phyloP scores from a whole-genome alignment of 768 basidiomycete species.

The Collybiopsis confluens region DNA sequence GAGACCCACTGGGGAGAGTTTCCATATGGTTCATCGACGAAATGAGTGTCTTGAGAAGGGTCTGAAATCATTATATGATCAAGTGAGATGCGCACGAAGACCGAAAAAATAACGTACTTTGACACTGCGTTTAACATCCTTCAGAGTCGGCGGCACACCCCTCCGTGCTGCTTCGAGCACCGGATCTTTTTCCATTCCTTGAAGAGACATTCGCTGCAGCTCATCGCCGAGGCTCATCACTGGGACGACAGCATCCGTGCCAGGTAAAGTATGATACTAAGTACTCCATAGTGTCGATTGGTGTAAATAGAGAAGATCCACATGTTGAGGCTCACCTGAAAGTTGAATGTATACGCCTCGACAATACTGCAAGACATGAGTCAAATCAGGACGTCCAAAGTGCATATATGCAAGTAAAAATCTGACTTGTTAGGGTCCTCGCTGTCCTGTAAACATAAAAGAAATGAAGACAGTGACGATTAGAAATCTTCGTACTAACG shows the following conservation, averaged over 20 bases:
- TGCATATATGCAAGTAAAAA: slow-evolving; percentile 23
- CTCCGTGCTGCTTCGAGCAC: slow-evolving; percentile 52
- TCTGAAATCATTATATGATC: too few species aligned
- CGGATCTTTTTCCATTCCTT: slow-evolving; percentile 43
- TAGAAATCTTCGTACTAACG: slow-evolving; percentile 9
- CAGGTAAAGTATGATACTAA: slow-evolving; percentile 69
- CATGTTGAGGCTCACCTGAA: slow-evolving; percentile 63
- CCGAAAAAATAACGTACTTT: slow-evolving; percentile 42
- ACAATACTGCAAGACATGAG: slow-evolving; percentile 54
- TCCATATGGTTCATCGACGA: slow-evolving; percentile 81
- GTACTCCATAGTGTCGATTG: too few species aligned
- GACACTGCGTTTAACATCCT: slow-evolving; percentile 78
- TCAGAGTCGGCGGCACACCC: slow-evolving; percentile 66
- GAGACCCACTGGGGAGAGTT: slow-evolving; percentile 60
- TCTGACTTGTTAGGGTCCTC: slow-evolving; percentile 82
- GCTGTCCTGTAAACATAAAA: slow-evolving; percentile 51
- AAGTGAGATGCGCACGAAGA: too few species aligned
- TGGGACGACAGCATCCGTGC: slow-evolving; percentile 55
- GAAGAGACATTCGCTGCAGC: slow-evolving; percentile 46
- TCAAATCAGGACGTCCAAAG: background rate
- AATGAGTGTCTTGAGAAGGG: slow-evolving; percentile 72
- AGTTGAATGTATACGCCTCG: slow-evolving; percentile 87
- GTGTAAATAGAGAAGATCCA: too few species aligned
- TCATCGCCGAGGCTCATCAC: slow-evolving; percentile 70
- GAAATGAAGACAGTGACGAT: background rate